phyloP scores from a whole-genome alignment of 2,329 filamentous ascomycete genomes.

The Colletotrichum horii region DNA sequence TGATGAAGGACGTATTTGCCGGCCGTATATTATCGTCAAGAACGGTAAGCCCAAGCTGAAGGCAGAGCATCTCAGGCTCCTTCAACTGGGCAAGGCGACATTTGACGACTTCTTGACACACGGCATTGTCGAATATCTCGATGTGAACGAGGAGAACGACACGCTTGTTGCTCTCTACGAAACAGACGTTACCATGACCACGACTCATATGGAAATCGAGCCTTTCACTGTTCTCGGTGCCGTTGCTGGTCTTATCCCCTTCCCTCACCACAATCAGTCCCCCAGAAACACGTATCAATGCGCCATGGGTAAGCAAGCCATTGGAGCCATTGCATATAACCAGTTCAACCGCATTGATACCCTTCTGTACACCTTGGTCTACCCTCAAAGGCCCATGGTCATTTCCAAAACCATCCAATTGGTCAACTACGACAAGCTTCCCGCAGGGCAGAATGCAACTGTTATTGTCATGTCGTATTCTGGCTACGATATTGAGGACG shows the following conservation, averaged over 20 bases:
- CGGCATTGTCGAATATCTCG: conserved; percentile 93
- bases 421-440: conserved; percentile 95
- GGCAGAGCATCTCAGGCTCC: conserved; percentile 75
- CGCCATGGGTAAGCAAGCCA: conserved; percentile 99
- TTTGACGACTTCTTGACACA: conserved; percentile 94
- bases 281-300: conserved; percentile 99
- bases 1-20: conserved; percentile 94
- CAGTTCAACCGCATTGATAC: conserved; percentile 98
- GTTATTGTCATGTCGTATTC: conserved; percentile 99
- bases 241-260: conserved; percentile 94
- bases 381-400: conserved; percentile 96
- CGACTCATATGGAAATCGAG: conserved; percentile 96
- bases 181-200: conserved; percentile 78
- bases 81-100: conserved; percentile 82
- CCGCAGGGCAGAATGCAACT: conserved; percentile 94
- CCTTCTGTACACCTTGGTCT: conserved; percentile 93
- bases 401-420: conserved; percentile 97
- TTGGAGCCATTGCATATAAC: conserved; percentile 97
- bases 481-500: conserved; percentile 99
- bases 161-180: conserved; percentile 92
- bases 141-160: conserved; percentile 98
- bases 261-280: conserved; percentile 98
- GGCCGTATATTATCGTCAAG: conserved; percentile 94
- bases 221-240: conserved; percentile 96
- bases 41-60: conserved; percentile 84